Conservation (phyloP, 768 basidiomycete species). For the Suillus subluteus region DNA sequence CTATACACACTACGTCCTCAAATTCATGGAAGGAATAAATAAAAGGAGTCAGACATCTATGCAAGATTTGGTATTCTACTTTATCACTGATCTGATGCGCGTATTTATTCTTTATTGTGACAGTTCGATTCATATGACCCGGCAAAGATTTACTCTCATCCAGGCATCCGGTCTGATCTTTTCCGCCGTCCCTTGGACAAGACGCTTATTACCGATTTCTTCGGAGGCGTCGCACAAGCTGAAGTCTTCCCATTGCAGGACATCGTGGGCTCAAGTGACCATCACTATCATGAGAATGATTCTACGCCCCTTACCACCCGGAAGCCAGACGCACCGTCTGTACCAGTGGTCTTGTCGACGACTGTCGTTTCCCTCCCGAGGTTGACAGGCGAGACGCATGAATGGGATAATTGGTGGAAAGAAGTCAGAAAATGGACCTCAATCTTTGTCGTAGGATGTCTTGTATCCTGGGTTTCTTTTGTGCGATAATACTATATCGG, state of each 20-base stretch:
- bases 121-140: slow-evolving; percentile 85
- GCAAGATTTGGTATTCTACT: slow-evolving; percentile 74
- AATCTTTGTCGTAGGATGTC: slow-evolving; percentile 25
- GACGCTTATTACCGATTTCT: slow-evolving; percentile 79
- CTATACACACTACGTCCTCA: slow-evolving; percentile 89
- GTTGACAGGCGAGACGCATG: slow-evolving; percentile 8
- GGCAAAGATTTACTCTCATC: slow-evolving; percentile 75
- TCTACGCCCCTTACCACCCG: no score
- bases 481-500: slow-evolving; percentile 13
- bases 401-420: slow-evolving; percentile 27
- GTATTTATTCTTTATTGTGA: slow-evolving; percentile 14
- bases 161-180: slow-evolving; percentile 88
- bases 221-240: slow-evolving; percentile 85
- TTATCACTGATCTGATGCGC: not conserved
- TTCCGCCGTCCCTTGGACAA: slow-evolving; percentile 69
- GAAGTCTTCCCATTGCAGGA: slow-evolving; percentile 53
- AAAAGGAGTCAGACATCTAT: slow-evolving; percentile 84
- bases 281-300: not conserved
- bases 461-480: slow-evolving; percentile 34
- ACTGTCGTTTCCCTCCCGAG: not conserved
- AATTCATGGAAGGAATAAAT: slow-evolving; percentile 90
- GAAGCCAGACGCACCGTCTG: no score
- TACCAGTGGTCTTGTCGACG: not conserved
- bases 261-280: not conserved
- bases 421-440: slow-evolving; percentile 34